Percentiles rank a stretch among this genome's conserved stretches.
Evolutionary conservation across 2,329 filamentous ascomycete species (phyloP).

Genomic region (Escovopsis weberi): DNA sequence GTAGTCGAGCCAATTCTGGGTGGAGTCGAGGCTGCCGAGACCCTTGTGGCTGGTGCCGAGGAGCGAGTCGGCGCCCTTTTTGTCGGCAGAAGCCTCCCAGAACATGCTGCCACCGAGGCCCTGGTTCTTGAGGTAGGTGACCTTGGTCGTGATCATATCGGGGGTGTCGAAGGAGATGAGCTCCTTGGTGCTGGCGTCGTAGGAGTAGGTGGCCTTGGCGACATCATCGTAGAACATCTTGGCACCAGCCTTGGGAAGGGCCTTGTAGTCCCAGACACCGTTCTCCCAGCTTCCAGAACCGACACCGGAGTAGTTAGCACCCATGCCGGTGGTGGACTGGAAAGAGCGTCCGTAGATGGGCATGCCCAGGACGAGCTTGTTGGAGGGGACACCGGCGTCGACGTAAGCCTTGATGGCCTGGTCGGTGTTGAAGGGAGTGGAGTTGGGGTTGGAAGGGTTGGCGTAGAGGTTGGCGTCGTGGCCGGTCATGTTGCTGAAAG

Average conservation of each 20-base stretch:
- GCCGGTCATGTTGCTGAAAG: conserved; percentile 48
- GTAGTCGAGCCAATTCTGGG: conserved; percentile 36
- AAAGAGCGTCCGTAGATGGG: conserved; percentile 36
- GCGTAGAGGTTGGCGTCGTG: conserved; percentile 61
- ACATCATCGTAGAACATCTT: conserved; percentile 40
- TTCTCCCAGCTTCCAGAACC: conserved; percentile 58
- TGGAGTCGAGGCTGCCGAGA: conserved; percentile 26
- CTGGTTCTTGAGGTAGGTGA: conserved; percentile 44
- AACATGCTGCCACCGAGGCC: conserved; percentile 69
- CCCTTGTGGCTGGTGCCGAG: conserved; percentile 35
- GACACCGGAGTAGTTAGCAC: conserved; percentile 45
- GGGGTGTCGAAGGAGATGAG: conserved; percentile 62
- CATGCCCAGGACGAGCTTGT: conserved; percentile 64
- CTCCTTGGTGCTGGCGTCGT: conserved; percentile 42
- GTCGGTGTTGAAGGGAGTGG: conserved; percentile 57
- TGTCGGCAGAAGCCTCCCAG: conserved; percentile 68
- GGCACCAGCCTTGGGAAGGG: conserved; percentile 47
- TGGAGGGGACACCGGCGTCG: conserved; percentile 41
- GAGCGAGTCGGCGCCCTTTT: conserved; percentile 42
- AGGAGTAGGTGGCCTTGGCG: conserved; percentile 54
- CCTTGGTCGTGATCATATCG: conserved; percentile 45
- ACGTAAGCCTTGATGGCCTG: conserved; percentile 52
- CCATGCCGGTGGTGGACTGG: conserved; percentile 43
- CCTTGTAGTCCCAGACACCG: conserved; percentile 73
- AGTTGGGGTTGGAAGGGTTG: conserved; percentile 33